A percentile compares a stretch with the other conserved stretches of the same genome.
Conservation (phyloP, 2,329 filamentous ascomycete genomes). For the Fusarium agapanthi region DNA sequence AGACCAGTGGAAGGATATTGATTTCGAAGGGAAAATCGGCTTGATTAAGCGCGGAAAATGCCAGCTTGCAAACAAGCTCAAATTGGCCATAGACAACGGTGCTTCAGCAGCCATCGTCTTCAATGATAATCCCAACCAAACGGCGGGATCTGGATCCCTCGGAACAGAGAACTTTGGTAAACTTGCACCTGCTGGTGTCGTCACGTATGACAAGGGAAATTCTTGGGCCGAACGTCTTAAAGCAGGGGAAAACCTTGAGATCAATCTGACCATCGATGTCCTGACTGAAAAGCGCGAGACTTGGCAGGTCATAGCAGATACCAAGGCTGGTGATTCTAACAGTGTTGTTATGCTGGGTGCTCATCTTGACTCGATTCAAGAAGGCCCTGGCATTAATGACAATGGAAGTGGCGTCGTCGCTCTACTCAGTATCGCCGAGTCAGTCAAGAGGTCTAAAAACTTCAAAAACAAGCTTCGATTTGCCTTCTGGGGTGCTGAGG, state of each 20-base stretch:
- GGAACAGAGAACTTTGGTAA: constrained; percentile 50
- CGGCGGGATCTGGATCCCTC: constrained; percentile 59
- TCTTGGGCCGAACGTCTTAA: constrained; percentile 46
- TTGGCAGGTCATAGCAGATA: constrained; percentile 53
- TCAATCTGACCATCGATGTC: constrained; percentile 49
- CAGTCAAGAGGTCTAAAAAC: constrained; percentile 47
- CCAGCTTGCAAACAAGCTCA: constrained; percentile 51
- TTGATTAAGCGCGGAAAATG: constrained; percentile 56
- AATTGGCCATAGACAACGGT: constrained; percentile 47
- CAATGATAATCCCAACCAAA: constrained; percentile 62
- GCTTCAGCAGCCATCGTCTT: constrained; percentile 63
- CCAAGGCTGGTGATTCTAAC: constrained; percentile 50
- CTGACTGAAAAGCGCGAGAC: constrained; percentile 48
- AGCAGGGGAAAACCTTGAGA: constrained; percentile 44
- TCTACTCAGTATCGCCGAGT: constrained; percentile 48
- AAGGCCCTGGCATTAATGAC: constrained; percentile 52
- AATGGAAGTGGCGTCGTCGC: constrained; percentile 50
- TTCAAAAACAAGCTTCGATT: constrained; percentile 53
- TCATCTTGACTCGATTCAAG: constrained; percentile 51
- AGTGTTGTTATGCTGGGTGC: constrained; percentile 53
- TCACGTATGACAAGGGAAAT: constrained; percentile 46
- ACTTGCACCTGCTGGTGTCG: constrained; percentile 47
- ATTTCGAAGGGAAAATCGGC: constrained; percentile 52
- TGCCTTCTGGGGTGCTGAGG: constrained; percentile 53
- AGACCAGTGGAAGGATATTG: constrained; percentile 51